Evolutionary conservation across 352 stramenopile genomes (phyloP), one percentile per base, ranked within the genome.

Genomic region (Phytophthora foliorum): DNA sequence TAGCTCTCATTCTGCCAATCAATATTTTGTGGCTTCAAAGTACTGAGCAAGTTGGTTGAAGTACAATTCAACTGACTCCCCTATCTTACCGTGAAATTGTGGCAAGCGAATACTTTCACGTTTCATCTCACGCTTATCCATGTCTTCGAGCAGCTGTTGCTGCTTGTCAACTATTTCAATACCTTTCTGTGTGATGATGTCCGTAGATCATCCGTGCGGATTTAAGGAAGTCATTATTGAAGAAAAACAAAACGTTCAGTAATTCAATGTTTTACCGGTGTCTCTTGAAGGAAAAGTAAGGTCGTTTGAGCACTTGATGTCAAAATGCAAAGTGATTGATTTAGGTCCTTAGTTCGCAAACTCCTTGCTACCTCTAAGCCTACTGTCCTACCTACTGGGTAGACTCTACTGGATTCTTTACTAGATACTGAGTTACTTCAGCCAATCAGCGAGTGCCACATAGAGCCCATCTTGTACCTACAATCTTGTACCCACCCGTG

Each of bases 81-180:
- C 45, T 31, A 32, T 63, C 31, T 64, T 50, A 44, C 57, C 57
- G 29, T 34, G 52, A 22, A 64, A 64, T 55, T 57, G 57, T 9
- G 57, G 57, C 44, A 56, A 41, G 44, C 41, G 42, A 10, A 69
- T 68, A 22, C 61, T 42, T 69, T 57, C 51, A 17, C 62, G 51
- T 27, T 56, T 67, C 19, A 67, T 39, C 11, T 58, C 59, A 60
- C 59, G 59, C 27, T 67, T 67, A 25, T 6, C 41, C 39, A 67
- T 60, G 39, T 38, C 48, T 42, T 67, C 59, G 39, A 67, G 59
- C 49, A 67, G 34, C 38, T 60, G 59, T 67, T 67, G 59, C 29
- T 60, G 59, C 38, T 60, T 58, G 16, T 60, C 49, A 8, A 52
- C 25, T 39, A 60, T 58, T 48, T 58, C 58, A 10, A 53, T 53